Percentiles rank a stretch among this genome's conserved stretches.
Evolutionary conservation across 2,329 filamentous ascomycete genomes (phyloP).

Genomic region (Penicillium freii): DNA sequence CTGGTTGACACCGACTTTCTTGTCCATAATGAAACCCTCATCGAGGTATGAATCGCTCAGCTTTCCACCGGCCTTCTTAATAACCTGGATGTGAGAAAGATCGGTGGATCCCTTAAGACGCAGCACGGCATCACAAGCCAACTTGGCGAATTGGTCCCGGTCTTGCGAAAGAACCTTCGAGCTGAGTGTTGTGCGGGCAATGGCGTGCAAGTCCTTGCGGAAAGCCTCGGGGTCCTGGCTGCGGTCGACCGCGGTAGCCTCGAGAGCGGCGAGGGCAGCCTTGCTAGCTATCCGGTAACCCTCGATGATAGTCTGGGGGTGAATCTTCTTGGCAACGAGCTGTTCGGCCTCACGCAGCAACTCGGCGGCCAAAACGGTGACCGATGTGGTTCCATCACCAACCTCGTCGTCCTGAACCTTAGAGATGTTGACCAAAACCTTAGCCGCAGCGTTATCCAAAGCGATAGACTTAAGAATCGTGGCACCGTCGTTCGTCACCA

Average conservation of each 20-base stretch:
- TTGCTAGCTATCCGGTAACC: slow-evolving; percentile 95
- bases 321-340: slow-evolving; percentile 96
- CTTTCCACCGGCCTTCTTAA: slow-evolving; percentile 98
- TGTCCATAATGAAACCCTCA: slow-evolving; percentile 97
- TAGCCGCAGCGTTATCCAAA: slow-evolving; percentile 95
- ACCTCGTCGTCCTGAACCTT: slow-evolving; percentile 99
- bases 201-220: slow-evolving; percentile 82
- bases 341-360: slow-evolving; percentile 94
- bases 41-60: slow-evolving; percentile 96
- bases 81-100: slow-evolving; percentile 96
- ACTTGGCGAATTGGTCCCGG: slow-evolving; percentile 81
- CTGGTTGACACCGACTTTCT: slow-evolving; percentile 98
- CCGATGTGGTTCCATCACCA: slow-evolving; percentile 96
- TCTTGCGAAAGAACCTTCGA: slow-evolving; percentile 97
- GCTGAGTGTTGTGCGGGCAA: slow-evolving; percentile 91
- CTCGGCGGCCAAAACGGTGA: slow-evolving; percentile 91
- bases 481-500: slow-evolving; percentile 98
- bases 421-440: slow-evolving; percentile 98
- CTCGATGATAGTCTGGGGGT: slow-evolving; percentile 98
- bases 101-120: slow-evolving; percentile 87
- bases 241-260: slow-evolving; percentile 83
- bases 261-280: slow-evolving; percentile 80
- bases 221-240: slow-evolving; percentile 80
- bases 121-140: slow-evolving; percentile 88
- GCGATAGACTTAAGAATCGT: slow-evolving; percentile 98